Percentiles rank a stretch among this genome's conserved stretches.
These are phyloP conservation scores for Jackrogersella minutella DNA, from an alignment of 495 filamentous ascomycete genomes.

Conservation along the genomic window DNA sequence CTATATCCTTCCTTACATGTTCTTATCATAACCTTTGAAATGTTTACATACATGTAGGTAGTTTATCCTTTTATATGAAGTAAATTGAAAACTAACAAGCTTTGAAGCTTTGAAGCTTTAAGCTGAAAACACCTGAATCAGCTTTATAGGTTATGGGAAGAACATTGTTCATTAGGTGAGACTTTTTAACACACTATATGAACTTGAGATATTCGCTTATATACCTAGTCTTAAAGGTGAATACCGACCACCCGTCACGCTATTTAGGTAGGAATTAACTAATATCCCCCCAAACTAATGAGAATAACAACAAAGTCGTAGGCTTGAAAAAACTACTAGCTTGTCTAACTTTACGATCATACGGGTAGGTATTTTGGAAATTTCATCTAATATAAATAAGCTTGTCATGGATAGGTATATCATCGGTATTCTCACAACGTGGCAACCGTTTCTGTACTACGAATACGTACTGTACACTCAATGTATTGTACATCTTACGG, in stretches of 20 bases:
- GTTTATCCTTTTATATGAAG: no score
- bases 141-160: no score
- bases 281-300: no score
- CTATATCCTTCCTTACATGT: background rate
- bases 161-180: background rate
- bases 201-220: conserved; percentile 6
- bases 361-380: no score
- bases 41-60: background rate
- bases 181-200: background rate
- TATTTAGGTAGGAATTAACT: conserved; percentile 12
- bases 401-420: background rate
- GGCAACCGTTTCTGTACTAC: conserved; percentile 25
- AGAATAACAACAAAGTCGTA: no score
- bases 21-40: background rate
- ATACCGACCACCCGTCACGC: conserved; percentile 23
- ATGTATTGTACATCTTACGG: background rate
- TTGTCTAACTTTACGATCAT: no score
- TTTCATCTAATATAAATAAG: no score
- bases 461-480: background rate
- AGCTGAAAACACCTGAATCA: no score
- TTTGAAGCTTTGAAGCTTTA: no score
- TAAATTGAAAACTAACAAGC: no score
- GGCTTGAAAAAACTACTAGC: no score
- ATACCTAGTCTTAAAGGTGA: conserved; percentile 9
- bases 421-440: conserved; percentile 1